Percentiles rank a stretch among this genome's conserved stretches.
Evolutionary conservation across 257 asterid species (phyloP).

Genomic region (Salvia hispanica): DNA sequence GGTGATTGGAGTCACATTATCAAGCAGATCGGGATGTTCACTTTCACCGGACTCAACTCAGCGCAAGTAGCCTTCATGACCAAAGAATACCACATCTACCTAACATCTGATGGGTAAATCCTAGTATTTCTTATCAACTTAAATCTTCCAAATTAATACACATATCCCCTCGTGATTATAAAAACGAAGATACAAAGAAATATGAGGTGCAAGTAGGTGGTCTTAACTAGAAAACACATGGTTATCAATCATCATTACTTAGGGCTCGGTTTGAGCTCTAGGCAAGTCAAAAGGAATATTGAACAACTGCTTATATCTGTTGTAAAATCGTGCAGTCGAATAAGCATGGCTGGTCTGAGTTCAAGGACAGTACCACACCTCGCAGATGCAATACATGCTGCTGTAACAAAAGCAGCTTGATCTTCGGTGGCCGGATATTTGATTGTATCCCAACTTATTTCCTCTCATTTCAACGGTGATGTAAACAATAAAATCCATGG

Average conservation of each 20-base stretch:
- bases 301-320: not conserved
- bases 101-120: conserved; percentile 94
- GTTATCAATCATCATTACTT: not conserved
- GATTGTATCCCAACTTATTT: not conserved
- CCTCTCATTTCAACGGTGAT: not conserved
- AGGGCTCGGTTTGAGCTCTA: not conserved
- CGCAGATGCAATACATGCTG: conserved; percentile 95
- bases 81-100: conserved; percentile 88
- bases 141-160: not conserved
- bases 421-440: not conserved
- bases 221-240: not conserved
- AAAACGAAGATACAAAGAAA: not conserved
- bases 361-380: conserved; percentile 90
- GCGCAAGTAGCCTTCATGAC: conserved; percentile 88
- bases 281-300: not conserved
- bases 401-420: conserved; percentile 58
- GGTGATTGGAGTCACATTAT: conserved; percentile 99
- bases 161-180: no score
- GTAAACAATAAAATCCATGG: conserved; percentile 24
- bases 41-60: conserved; percentile 84
- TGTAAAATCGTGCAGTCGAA: conserved; percentile 61
- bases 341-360: conserved; percentile 98
- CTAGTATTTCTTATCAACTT: not conserved
- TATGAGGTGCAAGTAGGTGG: not conserved
- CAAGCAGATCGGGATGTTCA: conserved; percentile 99